A percentile compares a stretch with the other conserved stretches of the same genome.
phyloP scores from a whole-genome alignment of 2,329 filamentous ascomycete genomes.

The Aureobasidium vineae region DNA sequence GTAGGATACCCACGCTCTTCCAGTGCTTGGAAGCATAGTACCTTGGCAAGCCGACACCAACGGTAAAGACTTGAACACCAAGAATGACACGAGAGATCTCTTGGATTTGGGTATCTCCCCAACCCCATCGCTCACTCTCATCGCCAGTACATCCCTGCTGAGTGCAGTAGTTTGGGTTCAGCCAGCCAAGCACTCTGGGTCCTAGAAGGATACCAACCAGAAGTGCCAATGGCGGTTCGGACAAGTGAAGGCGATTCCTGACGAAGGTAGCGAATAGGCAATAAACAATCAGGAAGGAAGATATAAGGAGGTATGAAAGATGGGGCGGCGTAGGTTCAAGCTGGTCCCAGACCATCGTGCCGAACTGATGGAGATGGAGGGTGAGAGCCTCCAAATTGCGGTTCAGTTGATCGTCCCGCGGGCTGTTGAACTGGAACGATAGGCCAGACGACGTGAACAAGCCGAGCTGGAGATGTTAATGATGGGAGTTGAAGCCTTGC shows the following conservation, averaged over 20 bases:
- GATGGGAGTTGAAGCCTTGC: not conserved
- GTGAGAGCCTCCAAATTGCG: conserved; percentile 11
- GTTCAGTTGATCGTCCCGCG: conserved; percentile 21
- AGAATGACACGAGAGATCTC: conserved; percentile 47
- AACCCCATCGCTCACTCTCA: conserved; percentile 41
- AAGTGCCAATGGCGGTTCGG: conserved; percentile 50
- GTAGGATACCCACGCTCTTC: conserved; percentile 50
- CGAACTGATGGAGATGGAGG: conserved; percentile 6
- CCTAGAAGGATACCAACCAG: conserved; percentile 48
- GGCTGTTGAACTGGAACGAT: conserved; percentile 15
- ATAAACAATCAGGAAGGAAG: conserved; percentile 48
- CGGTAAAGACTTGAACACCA: conserved; percentile 45
- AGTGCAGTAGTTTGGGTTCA: conserved; percentile 44
- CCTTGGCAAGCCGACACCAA: conserved; percentile 41
- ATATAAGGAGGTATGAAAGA: conserved; percentile 47
- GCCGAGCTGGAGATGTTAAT: not conserved
- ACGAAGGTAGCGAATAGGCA: conserved; percentile 49
- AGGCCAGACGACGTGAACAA: not conserved
- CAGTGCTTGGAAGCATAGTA: conserved; percentile 54
- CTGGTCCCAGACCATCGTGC: conserved; percentile 44
- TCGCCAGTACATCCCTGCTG: conserved; percentile 31
- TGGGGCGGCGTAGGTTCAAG: conserved; percentile 50
- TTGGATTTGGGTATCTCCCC: conserved; percentile 45
- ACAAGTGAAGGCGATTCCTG: conserved; percentile 50
- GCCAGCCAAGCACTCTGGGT: conserved; percentile 42